Conservation (phyloP, 2,329 filamentous ascomycete species). For the Mollisia scopiformis region DNA sequence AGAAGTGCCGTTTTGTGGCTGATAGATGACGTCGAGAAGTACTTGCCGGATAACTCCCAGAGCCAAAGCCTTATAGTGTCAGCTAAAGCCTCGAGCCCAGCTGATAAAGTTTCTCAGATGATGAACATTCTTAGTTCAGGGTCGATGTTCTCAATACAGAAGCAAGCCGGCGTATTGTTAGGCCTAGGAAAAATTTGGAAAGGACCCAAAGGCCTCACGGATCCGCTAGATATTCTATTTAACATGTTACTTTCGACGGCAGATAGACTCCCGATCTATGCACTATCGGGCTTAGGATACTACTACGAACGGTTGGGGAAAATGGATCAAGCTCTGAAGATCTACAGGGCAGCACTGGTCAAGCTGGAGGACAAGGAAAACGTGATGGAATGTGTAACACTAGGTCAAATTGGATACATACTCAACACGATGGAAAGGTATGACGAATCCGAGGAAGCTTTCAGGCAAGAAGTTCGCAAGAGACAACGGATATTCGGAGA, state of each 20-base stretch:
- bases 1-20: no score
- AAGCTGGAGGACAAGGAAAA: no score
- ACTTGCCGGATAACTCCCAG: neutral
- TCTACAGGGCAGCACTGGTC: neutral
- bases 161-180: neutral
- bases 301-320: neutral
- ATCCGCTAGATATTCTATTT: neutral
- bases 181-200: neutral
- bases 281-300: neutral
- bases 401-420: no score
- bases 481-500: no score
- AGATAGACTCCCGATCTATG: neutral
- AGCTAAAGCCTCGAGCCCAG: neutral
- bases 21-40: neutral
- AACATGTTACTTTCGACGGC: neutral
- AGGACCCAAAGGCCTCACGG: neutral
- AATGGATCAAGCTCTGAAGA: neutral
- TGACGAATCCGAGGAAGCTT: no score
- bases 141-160: neutral
- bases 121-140: neutral
- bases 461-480: no score
- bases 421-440: no score
- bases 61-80: neutral
- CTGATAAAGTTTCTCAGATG: neutral
- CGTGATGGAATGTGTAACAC: no score